Evolutionary conservation across 2,329 filamentous ascomycete species (phyloP).

Genomic region (Tolypocladium ovalisporum): DNA sequence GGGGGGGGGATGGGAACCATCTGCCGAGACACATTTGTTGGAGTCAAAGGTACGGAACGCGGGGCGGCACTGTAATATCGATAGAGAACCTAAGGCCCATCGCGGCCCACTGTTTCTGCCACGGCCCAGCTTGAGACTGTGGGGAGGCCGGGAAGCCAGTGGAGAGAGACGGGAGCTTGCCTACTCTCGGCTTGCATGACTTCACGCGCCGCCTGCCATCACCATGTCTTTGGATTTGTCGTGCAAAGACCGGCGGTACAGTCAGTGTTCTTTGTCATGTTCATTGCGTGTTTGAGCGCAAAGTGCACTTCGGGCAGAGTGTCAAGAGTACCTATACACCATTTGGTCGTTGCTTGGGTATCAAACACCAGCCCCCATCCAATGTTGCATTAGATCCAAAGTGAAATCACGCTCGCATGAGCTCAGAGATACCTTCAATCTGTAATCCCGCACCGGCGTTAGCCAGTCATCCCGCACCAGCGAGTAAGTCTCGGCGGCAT

Average conservation of each 20-base stretch:
- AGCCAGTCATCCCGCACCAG: slow-evolving; percentile 54
- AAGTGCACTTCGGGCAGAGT: background rate
- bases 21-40: background rate
- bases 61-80: background rate
- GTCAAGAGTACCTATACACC: background rate
- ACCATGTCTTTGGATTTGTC: no score
- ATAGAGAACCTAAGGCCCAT: background rate
- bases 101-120: background rate
- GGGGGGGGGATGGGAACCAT: background rate
- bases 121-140: background rate
- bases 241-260: no score
- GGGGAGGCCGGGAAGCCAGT: background rate
- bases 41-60: background rate
- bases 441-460: slow-evolving; percentile 50
- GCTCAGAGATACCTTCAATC: slow-evolving; percentile 47
- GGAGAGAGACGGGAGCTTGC: background rate
- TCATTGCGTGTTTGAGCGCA: background rate
- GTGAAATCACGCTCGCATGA: slow-evolving; percentile 25
- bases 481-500: slow-evolving; percentile 48
- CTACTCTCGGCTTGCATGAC: no score
- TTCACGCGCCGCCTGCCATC: no score
- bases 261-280: no score
- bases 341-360: background rate
- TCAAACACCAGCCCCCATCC: background rate
- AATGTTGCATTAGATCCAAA: background rate